Evolutionary conservation across 371 early-diverging fungal genomes (phyloP).

Genomic region (Apophysomyces elegans): DNA sequence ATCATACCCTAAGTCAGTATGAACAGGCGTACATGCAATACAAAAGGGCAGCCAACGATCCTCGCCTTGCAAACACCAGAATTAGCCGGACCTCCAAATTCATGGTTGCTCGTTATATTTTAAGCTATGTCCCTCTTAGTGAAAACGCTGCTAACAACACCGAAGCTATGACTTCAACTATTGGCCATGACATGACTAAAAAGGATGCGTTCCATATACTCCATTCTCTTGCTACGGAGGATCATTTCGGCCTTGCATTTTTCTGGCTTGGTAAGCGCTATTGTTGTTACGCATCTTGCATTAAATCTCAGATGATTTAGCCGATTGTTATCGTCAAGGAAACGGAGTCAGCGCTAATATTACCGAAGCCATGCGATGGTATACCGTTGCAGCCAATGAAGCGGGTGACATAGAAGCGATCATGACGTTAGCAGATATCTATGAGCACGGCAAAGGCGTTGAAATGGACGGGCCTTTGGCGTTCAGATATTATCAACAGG

Average conservation of each 20-base stretch:
- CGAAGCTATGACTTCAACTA: neutral
- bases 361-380: conserved; percentile 49
- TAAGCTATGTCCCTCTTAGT: conserved; percentile 16
- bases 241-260: conserved; percentile 22
- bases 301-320: neutral
- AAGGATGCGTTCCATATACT: conserved; percentile 24
- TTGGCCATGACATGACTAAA: conserved; percentile 14
- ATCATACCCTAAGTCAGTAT: conserved; percentile 22
- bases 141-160: neutral
- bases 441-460: conserved; percentile 23
- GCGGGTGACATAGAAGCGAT: conserved; percentile 40
- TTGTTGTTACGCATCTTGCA: neutral
- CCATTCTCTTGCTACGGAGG: conserved; percentile 15
- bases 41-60: conserved; percentile 20
- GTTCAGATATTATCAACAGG: conserved; percentile 47
- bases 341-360: conserved; percentile 14
- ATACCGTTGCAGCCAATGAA: conserved; percentile 41
- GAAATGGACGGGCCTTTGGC: conserved; percentile 42
- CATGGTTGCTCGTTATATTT: conserved; percentile 29
- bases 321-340: conserved; percentile 21
- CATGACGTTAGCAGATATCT: conserved; percentile 47
- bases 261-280: conserved; percentile 26
- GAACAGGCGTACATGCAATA: conserved; percentile 31
- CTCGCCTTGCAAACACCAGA: conserved; percentile 11
- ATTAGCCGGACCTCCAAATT: conserved; percentile 21